Conservation (phyloP, 2,329 filamentous ascomycete species). For the Calonectria honghensis region DNA sequence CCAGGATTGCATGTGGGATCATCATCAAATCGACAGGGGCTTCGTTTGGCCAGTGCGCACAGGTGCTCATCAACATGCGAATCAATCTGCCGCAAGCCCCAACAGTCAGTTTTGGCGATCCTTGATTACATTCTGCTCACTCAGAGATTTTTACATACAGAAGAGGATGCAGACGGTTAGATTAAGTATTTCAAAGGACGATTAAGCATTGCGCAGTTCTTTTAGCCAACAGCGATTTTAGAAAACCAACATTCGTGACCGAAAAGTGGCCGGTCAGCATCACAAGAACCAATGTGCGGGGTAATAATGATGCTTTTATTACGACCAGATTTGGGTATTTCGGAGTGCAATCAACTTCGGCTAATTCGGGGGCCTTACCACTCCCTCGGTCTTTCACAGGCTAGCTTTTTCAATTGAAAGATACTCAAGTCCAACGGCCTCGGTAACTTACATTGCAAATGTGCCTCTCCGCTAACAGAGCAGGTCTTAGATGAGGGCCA, state of each 20-base stretch:
- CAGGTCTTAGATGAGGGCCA: background rate
- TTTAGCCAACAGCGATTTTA: background rate
- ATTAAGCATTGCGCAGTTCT: background rate
- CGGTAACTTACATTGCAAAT: background rate
- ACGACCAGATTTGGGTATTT: background rate
- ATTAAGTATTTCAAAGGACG: background rate
- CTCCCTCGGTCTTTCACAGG: slow-evolving; percentile 6
- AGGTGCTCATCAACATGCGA: background rate
- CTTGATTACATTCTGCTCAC: too few species aligned
- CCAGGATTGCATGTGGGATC: background rate
- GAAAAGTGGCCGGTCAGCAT: background rate
- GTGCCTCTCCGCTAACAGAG: background rate
- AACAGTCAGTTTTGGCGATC: too few species aligned
- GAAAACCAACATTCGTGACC: background rate
- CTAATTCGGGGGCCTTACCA: too few species aligned
- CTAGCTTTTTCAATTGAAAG: background rate
- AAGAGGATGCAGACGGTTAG: background rate
- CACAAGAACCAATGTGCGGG: background rate
- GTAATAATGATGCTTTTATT: slow-evolving; percentile 14
- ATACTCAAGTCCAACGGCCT: background rate
- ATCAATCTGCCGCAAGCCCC: background rate
- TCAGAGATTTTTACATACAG: background rate
- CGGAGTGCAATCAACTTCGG: background rate
- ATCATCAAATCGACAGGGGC: background rate
- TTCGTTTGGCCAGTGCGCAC: background rate